phyloP scores from a whole-genome alignment of 768 basidiomycete species.

The Solioccasus polychromus region DNA sequence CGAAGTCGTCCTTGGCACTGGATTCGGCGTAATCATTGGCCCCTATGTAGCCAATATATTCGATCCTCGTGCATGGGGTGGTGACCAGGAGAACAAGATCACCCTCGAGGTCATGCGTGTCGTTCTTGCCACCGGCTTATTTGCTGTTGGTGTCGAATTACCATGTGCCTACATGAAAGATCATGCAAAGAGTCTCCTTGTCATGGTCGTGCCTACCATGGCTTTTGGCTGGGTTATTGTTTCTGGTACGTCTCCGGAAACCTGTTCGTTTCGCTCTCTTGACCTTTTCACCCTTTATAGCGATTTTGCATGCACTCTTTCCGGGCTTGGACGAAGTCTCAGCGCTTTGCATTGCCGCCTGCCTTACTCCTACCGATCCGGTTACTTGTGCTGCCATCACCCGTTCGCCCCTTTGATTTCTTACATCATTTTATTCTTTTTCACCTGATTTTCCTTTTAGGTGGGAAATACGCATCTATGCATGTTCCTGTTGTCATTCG shows the following conservation, averaged over 20 bases:
- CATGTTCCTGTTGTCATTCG: constrained; percentile 77
- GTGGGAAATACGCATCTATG: constrained; percentile 65
- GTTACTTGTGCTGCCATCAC: constrained; percentile 86
- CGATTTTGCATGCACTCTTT: constrained; percentile 67
- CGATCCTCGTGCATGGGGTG: constrained; percentile 79
- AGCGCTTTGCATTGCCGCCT: constrained; percentile 82
- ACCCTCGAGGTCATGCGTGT: constrained; percentile 87
- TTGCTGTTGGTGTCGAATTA: constrained; percentile 93
- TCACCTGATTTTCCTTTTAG: constrained; percentile 31
- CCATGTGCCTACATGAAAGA: constrained; percentile 80
- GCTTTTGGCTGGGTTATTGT: constrained; percentile 80
- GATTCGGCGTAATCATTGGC: constrained; percentile 58
- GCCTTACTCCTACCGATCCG: constrained; percentile 92
- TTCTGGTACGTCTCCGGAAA: constrained; percentile 45
- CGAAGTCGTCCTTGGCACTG: constrained; percentile 90
- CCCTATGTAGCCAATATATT: constrained; percentile 72
- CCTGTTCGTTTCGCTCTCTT: background rate
- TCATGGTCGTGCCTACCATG: constrained; percentile 82
- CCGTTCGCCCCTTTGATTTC: constrained; percentile 43
- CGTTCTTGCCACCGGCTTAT: constrained; percentile 88
- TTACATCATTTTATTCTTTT: background rate
- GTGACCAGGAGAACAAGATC: constrained; percentile 47
- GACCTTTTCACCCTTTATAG: constrained; percentile 33
- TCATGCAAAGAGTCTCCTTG: constrained; percentile 67
- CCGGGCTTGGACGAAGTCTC: constrained; percentile 70